These are phyloP conservation scores for Yamadazyma atlantica DNA, from an alignment of 1,139 yeast genomes.

Conservation along the genomic window DNA sequence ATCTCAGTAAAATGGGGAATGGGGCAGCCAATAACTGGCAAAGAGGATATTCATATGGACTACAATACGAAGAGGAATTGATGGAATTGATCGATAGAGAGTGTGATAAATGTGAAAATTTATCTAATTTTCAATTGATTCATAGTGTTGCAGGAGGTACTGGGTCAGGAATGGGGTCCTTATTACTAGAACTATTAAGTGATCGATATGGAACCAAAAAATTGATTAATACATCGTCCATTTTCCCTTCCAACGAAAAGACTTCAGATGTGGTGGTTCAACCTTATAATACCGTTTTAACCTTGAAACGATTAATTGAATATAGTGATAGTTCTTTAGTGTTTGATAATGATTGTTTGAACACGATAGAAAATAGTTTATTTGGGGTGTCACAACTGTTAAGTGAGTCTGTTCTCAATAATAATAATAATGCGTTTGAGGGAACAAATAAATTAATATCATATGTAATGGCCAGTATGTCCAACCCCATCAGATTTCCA, in stretches of 20 bases:
- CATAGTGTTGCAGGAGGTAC: slow-evolving; percentile 99
- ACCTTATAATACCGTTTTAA: slow-evolving; percentile 86
- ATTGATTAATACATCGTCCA: slow-evolving; percentile 78
- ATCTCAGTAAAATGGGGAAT: slow-evolving; percentile 74
- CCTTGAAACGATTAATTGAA: slow-evolving; percentile 78
- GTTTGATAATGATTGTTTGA: slow-evolving; percentile 85
- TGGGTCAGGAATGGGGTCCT: slow-evolving; percentile 93
- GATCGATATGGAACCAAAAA: slow-evolving; percentile 83
- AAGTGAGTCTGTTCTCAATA: slow-evolving; percentile 11
- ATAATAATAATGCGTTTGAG: slow-evolving; percentile 45
- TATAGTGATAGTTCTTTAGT: slow-evolving; percentile 84
- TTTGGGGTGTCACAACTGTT: slow-evolving; percentile 30
- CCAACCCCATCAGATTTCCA: slow-evolving; percentile 89
- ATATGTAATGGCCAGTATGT: slow-evolving; percentile 77
- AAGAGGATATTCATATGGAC: slow-evolving; percentile 80
- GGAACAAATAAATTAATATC: slow-evolving; percentile 86
- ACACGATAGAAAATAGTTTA: slow-evolving; percentile 59
- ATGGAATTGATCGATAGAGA: slow-evolving; percentile 86
- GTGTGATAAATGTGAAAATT: slow-evolving; percentile 84
- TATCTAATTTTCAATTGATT: slow-evolving; percentile 85
- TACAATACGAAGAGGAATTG: slow-evolving; percentile 65
- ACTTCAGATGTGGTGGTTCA: slow-evolving; percentile 96
- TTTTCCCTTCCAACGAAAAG: slow-evolving; percentile 74
- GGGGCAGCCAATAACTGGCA: slow-evolving; percentile 99
- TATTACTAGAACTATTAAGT: slow-evolving; percentile 68